Conservation (phyloP, 495 filamentous ascomycete genomes). For the Aspergillus affinis region DNA sequence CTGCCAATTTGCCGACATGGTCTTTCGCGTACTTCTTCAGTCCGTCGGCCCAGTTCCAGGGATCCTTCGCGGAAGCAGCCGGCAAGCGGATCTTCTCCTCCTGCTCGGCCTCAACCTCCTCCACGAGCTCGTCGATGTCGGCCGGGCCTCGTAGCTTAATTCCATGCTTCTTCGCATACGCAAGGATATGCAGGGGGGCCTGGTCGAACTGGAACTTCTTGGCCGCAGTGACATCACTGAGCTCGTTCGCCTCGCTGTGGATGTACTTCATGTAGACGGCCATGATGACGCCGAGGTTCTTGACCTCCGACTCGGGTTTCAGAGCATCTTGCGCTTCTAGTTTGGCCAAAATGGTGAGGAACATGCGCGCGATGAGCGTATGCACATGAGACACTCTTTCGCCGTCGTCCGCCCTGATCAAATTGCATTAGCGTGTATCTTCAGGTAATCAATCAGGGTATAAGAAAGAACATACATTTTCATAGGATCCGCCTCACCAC, state of each 20-base stretch:
- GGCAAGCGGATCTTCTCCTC: conserved; percentile 16
- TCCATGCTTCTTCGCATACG: conserved; percentile 22
- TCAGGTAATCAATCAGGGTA: not conserved
- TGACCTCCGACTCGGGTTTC: conserved; percentile 30
- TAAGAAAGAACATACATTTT: conserved; percentile 15
- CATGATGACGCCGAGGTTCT: conserved; percentile 34
- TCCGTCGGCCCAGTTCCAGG: conserved; percentile 21
- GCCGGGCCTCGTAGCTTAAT: conserved; percentile 9
- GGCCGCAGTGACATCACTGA: not conserved
- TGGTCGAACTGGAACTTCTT: conserved; percentile 11
- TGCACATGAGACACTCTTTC: conserved; percentile 16
- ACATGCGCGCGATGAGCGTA: conserved; percentile 26
- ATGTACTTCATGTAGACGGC: conserved; percentile 17
- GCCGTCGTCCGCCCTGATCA: conserved; percentile 25
- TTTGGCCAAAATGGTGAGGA: conserved; percentile 29
- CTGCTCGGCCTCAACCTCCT: conserved; percentile 12
- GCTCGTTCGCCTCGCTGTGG: not conserved
- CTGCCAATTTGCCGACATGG: not conserved
- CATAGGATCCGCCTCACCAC: conserved; percentile 6
- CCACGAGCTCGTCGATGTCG: conserved; percentile 9
- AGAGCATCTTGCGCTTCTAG: conserved; percentile 29
- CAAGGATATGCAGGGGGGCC: conserved; percentile 14
- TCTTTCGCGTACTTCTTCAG: conserved; percentile 13
- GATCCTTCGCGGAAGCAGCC: conserved; percentile 16
- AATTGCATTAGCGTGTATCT: not conserved